Evolutionary conservation across 1,284 basidiomycete species (phyloP).

Genomic region (Boletus mariae): DNA sequence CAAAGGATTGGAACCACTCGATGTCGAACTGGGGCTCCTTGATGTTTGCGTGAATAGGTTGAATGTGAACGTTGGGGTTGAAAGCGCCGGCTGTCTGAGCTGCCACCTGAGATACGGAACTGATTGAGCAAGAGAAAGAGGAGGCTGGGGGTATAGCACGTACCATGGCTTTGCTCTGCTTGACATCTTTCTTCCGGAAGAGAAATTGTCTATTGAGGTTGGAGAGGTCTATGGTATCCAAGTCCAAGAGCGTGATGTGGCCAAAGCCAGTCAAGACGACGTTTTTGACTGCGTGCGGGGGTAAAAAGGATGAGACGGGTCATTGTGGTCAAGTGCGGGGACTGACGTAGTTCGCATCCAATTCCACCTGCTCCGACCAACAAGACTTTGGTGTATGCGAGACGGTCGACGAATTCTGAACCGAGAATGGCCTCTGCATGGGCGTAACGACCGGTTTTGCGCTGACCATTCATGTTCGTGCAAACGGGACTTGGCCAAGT

Average conservation of each 20-base stretch:
- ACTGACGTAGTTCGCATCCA: constrained; percentile 91
- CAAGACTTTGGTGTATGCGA: constrained; percentile 70
- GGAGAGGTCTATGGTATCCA: constrained; percentile 98
- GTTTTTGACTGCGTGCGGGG: constrained; percentile 76
- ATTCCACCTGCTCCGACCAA: constrained; percentile 98
- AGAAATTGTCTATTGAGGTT: constrained; percentile 98
- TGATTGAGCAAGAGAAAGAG: neutral
- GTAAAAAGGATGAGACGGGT: neutral
- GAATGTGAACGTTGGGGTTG: constrained; percentile 88
- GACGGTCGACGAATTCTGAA: constrained; percentile 55
- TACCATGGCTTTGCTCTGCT: constrained; percentile 91
- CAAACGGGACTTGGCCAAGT: neutral
- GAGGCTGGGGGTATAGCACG: neutral
- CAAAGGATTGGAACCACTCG: constrained; percentile 86
- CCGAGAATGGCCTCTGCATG: constrained; percentile 77
- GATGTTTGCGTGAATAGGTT: constrained; percentile 92
- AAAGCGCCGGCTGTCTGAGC: constrained; percentile 86
- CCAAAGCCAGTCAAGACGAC: constrained; percentile 91
- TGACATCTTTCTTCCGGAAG: constrained; percentile 96
- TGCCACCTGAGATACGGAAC: constrained; percentile 58
- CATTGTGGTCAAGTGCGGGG: neutral
- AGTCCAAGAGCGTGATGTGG: constrained; percentile 88
- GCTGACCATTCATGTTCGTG: constrained; percentile 11
- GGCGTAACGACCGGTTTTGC: constrained; percentile 28
- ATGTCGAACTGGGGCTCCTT: constrained; percentile 92